phyloP scores from a whole-genome alignment of 2,329 filamentous ascomycete genomes.

The Geosmithia putterillii region DNA sequence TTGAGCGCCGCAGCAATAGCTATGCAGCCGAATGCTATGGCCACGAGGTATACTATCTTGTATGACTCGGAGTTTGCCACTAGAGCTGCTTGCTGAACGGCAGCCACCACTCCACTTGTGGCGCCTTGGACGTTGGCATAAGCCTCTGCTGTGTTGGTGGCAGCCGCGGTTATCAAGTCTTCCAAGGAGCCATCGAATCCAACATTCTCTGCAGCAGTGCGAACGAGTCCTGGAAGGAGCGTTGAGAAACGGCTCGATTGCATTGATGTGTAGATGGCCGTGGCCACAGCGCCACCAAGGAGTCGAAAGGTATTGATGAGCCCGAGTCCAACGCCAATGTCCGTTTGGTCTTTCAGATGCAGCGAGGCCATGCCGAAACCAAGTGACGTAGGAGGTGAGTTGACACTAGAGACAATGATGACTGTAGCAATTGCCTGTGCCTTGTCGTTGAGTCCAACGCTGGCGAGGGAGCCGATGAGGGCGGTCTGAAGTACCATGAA shows the following conservation, averaged over 20 bases:
- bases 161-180: slow-evolving; percentile 13
- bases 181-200: slow-evolving; percentile 9
- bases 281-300: slow-evolving; percentile 21
- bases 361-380: slow-evolving; percentile 21
- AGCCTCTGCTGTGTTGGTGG: slow-evolving; percentile 16
- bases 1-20: slow-evolving; percentile 14
- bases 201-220: slow-evolving; percentile 8
- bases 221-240: slow-evolving; percentile 10
- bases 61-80: slow-evolving; percentile 20
- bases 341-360: slow-evolving; percentile 18
- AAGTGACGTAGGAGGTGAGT: slow-evolving; percentile 17
- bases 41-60: slow-evolving; percentile 18
- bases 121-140: slow-evolving; percentile 15
- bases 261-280: slow-evolving; percentile 23
- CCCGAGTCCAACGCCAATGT: slow-evolving; percentile 23
- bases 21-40: slow-evolving; percentile 18
- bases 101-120: slow-evolving; percentile 12
- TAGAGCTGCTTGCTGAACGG: slow-evolving; percentile 14
- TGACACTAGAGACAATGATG: slow-evolving; percentile 14
- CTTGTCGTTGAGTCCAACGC: slow-evolving; percentile 16
- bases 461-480: slow-evolving; percentile 20
- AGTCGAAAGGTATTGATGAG: slow-evolving; percentile 21
- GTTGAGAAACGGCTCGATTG: slow-evolving; percentile 14
- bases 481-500: slow-evolving; percentile 19
- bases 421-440: slow-evolving; percentile 20